Evolutionary conservation across 148 eudicot species (phyloP).

Genomic region (Gaultheria prostrata): DNA sequence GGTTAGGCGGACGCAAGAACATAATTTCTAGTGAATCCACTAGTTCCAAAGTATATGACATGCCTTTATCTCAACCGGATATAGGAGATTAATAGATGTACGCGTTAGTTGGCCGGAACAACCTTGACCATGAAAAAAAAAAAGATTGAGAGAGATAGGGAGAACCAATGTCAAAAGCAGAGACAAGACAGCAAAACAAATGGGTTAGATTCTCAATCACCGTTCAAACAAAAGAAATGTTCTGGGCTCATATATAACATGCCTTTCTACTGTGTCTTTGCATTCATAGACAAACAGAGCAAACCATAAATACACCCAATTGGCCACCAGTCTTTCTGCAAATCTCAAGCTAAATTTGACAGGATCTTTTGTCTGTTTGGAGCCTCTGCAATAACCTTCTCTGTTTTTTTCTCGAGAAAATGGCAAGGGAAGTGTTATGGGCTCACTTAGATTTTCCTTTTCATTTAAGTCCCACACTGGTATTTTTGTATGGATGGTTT

Average conservation of each 20-base stretch:
- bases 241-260: background rate
- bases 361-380: constrained; percentile 44
- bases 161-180: background rate
- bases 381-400: constrained; percentile 14
- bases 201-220: background rate
- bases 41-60: no score
- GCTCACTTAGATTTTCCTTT: constrained; percentile 22
- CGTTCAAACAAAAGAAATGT: background rate
- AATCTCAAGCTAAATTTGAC: constrained; percentile 36
- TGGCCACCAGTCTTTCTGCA: constrained; percentile 47
- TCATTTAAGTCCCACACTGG: constrained; percentile 10
- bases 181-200: constrained; percentile 5
- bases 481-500: background rate
- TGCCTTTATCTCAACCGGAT: no score
- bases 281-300: constrained; percentile 25
- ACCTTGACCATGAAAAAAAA: no score
- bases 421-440: constrained; percentile 24
- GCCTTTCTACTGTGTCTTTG: constrained; percentile 25
- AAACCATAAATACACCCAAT: constrained; percentile 15
- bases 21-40: no score
- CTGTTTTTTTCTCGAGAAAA: constrained; percentile 1
- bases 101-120: no score
- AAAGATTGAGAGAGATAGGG: no score
- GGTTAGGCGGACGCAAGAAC: no score
- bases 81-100: no score